Evolutionary conservation across 2,329 filamentous ascomycete species (phyloP).

Genomic region (Zymoseptoria tritici): DNA sequence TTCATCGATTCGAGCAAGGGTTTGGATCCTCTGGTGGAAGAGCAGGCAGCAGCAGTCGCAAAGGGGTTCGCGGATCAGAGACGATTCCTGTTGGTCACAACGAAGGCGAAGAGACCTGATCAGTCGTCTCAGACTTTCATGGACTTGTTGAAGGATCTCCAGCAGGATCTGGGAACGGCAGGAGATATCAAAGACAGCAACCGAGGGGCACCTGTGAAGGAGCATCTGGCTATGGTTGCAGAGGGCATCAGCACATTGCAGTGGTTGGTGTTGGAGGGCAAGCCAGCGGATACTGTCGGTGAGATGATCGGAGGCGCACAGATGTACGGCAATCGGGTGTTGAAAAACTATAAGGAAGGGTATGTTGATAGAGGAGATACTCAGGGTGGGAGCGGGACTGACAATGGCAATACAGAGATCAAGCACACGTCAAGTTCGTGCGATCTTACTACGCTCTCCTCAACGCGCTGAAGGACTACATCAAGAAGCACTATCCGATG

Average conservation of each 20-base stretch:
- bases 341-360: conserved; percentile 85
- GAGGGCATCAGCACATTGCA: conserved; percentile 85
- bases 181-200: conserved; percentile 76
- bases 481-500: conserved; percentile 71
- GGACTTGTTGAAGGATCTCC: conserved; percentile 78
- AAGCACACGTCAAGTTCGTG: conserved; percentile 77
- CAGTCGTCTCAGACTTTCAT: conserved; percentile 61
- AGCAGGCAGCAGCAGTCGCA: conserved; percentile 62
- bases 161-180: conserved; percentile 71
- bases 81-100: conserved; percentile 78
- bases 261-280: conserved; percentile 79
- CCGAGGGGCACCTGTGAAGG: conserved; percentile 65
- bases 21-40: conserved; percentile 55
- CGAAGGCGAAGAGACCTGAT: conserved; percentile 87
- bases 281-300: conserved; percentile 77
- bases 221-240: conserved; percentile 77
- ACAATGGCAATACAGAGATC: conserved; percentile 50
- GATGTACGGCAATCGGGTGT: conserved; percentile 88
- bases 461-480: conserved; percentile 72
- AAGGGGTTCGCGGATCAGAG: conserved; percentile 76
- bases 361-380: conserved; percentile 31
- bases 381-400: neutral
- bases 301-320: conserved; percentile 78
- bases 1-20: conserved; percentile 73
- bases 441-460: conserved; percentile 90